phyloP scores from a whole-genome alignment of 441 rosid genomes.

The Croton setiger region DNA sequence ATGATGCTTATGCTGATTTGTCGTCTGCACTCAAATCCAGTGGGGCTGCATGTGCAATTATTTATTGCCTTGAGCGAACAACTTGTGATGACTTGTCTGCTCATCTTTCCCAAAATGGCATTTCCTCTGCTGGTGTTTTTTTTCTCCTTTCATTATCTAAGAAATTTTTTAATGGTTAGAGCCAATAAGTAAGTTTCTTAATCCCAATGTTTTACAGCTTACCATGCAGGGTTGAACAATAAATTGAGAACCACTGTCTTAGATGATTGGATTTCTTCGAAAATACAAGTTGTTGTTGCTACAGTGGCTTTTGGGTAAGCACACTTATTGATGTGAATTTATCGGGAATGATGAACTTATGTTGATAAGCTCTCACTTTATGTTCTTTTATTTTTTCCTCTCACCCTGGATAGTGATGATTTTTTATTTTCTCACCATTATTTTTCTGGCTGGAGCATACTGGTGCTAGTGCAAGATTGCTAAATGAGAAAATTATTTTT shows the following conservation, averaged over 20 bases:
- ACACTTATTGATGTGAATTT: slow-evolving; percentile 1
- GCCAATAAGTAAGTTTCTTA: slow-evolving; percentile 16
- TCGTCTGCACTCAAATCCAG: slow-evolving; percentile 57
- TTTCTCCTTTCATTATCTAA: neutral
- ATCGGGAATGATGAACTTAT: neutral
- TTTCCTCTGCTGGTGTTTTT: slow-evolving; percentile 76
- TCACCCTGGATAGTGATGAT: slow-evolving; percentile 30
- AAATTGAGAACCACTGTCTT: slow-evolving; percentile 71
- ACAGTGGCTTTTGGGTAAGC: slow-evolving; percentile 99
- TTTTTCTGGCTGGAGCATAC: slow-evolving; percentile 51
- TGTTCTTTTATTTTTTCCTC: slow-evolving; percentile 10
- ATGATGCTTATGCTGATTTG: slow-evolving; percentile 74
- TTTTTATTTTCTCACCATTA: slow-evolving; percentile 26
- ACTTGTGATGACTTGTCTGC: slow-evolving; percentile 84
- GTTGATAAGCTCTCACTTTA: neutral
- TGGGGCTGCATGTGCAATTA: slow-evolving; percentile 77
- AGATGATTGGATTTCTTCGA: slow-evolving; percentile 91
- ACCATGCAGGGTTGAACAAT: slow-evolving; percentile 88
- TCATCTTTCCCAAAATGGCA: slow-evolving; percentile 66
- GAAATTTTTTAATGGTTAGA: slow-evolving; percentile 5
- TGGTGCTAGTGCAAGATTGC: slow-evolving; percentile 27
- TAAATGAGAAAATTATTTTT: slow-evolving; percentile 39
- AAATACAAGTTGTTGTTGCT: slow-evolving; percentile 91
- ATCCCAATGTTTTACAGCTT: slow-evolving; percentile 50
- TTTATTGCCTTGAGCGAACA: slow-evolving; percentile 94